Percentiles rank a stretch among this genome's conserved stretches.
phyloP scores from a whole-genome alignment of 331 rosid genomes.

The Malus hybrid region DNA sequence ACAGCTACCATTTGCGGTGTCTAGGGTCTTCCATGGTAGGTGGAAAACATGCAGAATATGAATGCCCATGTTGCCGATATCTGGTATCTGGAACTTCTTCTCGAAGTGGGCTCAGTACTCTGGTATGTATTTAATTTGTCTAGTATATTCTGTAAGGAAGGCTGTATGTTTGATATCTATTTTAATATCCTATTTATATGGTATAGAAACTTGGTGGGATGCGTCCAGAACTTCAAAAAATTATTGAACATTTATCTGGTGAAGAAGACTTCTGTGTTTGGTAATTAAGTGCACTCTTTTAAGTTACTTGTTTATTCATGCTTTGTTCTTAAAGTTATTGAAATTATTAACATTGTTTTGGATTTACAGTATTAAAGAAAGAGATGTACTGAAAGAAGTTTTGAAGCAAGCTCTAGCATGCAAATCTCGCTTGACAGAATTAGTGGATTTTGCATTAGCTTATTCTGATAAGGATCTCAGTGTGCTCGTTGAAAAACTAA shows the following conservation, averaged over 20 bases:
- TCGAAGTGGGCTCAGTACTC: conserved; percentile 34
- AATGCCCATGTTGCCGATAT: conserved; percentile 53
- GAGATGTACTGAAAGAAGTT: conserved; percentile 46
- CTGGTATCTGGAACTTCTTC: conserved; percentile 31
- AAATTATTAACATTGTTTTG: conserved; percentile 6
- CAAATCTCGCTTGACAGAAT: conserved; percentile 47
- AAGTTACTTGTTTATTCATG: neutral
- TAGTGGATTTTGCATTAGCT: conserved; percentile 37
- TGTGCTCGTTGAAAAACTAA: conserved; percentile 37
- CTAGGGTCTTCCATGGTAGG: conserved; percentile 33
- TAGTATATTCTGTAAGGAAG: conserved; percentile 2
- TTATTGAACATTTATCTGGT: conserved; percentile 43
- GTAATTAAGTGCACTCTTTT: conserved; percentile 34
- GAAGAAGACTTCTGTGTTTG: conserved; percentile 46
- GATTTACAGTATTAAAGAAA: conserved; percentile 63
- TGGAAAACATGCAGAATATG: conserved; percentile 20
- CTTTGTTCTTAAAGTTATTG: neutral
- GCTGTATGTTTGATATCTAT: neutral
- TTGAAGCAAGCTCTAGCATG: conserved; percentile 60
- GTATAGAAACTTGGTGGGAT: conserved; percentile 49
- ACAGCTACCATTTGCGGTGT: conserved; percentile 79
- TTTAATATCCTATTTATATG: conserved; percentile 15
- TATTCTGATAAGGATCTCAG: conserved; percentile 42
- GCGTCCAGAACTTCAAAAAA: conserved; percentile 45
- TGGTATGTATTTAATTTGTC: conserved; percentile 40